Percentiles rank a stretch among this genome's conserved stretches.
phyloP scores from a whole-genome alignment of 2,329 filamentous ascomycete species.

The Epichloe elymi region DNA sequence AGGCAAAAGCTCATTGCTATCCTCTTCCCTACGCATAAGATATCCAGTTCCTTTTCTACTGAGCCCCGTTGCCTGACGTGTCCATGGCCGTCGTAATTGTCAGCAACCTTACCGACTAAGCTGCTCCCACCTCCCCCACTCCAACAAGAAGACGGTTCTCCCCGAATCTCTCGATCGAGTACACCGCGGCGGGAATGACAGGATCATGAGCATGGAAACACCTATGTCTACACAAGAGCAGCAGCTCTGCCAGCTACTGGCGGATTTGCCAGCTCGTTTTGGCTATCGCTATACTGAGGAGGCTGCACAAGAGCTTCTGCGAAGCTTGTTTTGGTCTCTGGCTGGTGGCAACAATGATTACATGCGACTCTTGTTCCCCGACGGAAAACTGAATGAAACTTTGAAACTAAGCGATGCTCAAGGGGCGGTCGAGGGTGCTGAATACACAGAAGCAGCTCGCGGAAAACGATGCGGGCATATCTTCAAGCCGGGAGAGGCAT shows the following conservation, averaged over 20 bases:
- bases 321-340: constrained; percentile 76
- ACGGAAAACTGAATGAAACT: constrained; percentile 48
- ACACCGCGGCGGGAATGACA: constrained; percentile 12
- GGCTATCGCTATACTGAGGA: constrained; percentile 61
- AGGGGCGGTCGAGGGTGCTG: constrained; percentile 82
- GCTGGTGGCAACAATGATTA: constrained; percentile 63
- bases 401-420: constrained; percentile 81
- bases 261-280: constrained; percentile 61
- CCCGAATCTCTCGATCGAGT: neutral
- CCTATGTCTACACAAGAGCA: constrained; percentile 56
- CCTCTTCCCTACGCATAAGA: neutral
- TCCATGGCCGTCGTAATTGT: constrained; percentile 1
- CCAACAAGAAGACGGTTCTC: neutral
- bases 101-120: constrained; percentile 8
- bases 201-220: constrained; percentile 33
- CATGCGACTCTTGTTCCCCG: constrained; percentile 69
- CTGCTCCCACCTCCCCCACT: neutral
- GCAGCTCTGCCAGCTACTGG: constrained; percentile 72
- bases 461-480: constrained; percentile 96
- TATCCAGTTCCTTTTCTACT: neutral
- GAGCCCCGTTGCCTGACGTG: neutral
- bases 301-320: constrained; percentile 59
- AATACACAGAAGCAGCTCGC: constrained; percentile 83
- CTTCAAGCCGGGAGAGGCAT: constrained; percentile 86
- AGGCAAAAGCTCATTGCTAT: neutral